Conservation (phyloP, 306 rosid species). For the Canavalia ensiformis region DNA sequence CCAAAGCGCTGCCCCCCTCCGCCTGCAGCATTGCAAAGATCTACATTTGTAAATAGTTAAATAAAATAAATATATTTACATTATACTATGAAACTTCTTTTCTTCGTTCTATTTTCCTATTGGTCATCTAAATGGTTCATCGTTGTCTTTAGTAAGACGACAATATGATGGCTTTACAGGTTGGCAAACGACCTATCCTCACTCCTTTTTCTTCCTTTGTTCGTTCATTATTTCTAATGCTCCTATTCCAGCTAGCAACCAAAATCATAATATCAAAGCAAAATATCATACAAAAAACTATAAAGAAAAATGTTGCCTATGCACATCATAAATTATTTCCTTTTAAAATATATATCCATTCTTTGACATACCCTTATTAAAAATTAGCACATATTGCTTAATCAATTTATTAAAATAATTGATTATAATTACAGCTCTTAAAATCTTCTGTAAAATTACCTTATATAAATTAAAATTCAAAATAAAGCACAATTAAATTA, state of each 20-base stretch:
- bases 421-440: not conserved
- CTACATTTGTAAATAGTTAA: slow-evolving; percentile 15
- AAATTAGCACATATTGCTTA: not conserved
- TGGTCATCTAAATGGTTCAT: slow-evolving; percentile 15
- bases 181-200: slow-evolving; percentile 52
- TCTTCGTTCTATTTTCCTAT: not conserved
- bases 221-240: slow-evolving; percentile 24
- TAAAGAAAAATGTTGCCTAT: not conserved
- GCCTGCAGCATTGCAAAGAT: slow-evolving; percentile 48
- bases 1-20: not conserved
- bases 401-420: not conserved
- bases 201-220: slow-evolving; percentile 39
- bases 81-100: not conserved
- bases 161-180: slow-evolving; percentile 56
- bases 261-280: not conserved
- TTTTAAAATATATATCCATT: not conserved
- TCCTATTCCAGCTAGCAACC: slow-evolving; percentile 43
- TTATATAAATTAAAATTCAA: not conserved
- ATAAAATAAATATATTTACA: not conserved
- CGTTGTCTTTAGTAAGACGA: slow-evolving; percentile 44
- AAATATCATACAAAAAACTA: not conserved
- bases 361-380: not conserved
- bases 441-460: not conserved
- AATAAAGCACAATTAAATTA: not conserved
- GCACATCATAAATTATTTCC: not conserved